Conservation (phyloP, 495 filamentous ascomycete species). For the Opeltia flavorubescens region DNA sequence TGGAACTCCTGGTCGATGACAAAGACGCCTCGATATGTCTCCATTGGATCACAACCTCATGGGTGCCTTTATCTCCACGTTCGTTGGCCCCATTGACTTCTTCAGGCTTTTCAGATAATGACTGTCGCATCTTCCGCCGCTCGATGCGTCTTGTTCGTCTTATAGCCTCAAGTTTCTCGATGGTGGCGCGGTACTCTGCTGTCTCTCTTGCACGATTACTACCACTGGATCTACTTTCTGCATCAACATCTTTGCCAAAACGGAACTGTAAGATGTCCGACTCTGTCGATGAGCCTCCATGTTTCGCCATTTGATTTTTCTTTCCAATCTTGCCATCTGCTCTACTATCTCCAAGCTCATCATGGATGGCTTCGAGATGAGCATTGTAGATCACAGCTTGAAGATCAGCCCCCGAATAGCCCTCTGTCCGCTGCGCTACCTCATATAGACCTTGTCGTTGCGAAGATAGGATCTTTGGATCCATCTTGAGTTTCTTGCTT, state of each 20-base stretch:
- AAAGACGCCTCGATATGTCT: conserved; percentile 69
- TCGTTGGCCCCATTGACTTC: conserved; percentile 9
- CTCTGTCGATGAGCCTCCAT: conserved; percentile 18
- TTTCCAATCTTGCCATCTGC: conserved; percentile 21
- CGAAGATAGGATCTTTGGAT: conserved; percentile 32
- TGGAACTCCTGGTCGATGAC: conserved; percentile 66
- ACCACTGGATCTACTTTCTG: conserved; percentile 24
- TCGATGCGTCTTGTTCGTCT: conserved; percentile 51
- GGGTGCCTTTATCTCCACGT: conserved; percentile 22
- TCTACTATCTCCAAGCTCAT: conserved; percentile 61
- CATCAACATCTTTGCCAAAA: conserved; percentile 48
- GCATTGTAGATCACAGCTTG: conserved; percentile 94
- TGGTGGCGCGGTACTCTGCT: conserved; percentile 56
- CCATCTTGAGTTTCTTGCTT: conserved; percentile 60
- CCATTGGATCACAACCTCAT: conserved; percentile 77
- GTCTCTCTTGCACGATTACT: conserved; percentile 34
- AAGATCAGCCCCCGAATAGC: conserved; percentile 89
- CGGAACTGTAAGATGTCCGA: conserved; percentile 68
- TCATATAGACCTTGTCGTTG: conserved; percentile 30
- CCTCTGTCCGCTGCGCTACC: conserved; percentile 64
- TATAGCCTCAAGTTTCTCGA: conserved; percentile 59
- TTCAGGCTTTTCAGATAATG: too few relatives aligned
- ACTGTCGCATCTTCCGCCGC: conserved; percentile 21
- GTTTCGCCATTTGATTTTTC: conserved; percentile 17
- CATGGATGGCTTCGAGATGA: conserved; percentile 92